phyloP scores from a whole-genome alignment of 176 grass and related monocot species.

The sorghum (Sorghum bicolor) region Sorghum_bicolor_NCBIv3 NC_012871.2:63770501-63771000 shows the following conservation, averaged over 20 bases:
- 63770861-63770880: neutral
- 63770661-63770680: conserved; percentile 53
- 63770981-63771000: conserved; percentile 66
- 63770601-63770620: conserved; percentile 60
- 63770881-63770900: neutral
- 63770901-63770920: neutral
- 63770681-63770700: conserved; percentile 51
- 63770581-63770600: conserved; percentile 63
- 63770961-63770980: conserved; percentile 81
- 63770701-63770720: conserved; percentile 52
- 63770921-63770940: neutral
- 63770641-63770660: conserved; percentile 60
- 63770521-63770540: conserved; percentile 72
- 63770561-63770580: conserved; percentile 59
- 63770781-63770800: neutral
- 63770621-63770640: conserved; percentile 48
- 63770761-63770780: conserved; percentile 11
- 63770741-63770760: conserved; percentile 12
- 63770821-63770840: conserved; percentile 11
- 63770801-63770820: neutral
- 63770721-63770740: neutral
- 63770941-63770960: neutral
- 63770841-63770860: neutral
- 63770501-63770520: conserved; percentile 93
- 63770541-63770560: conserved; percentile 74